Evolutionary conservation across 495 filamentous ascomycete species (phyloP), one percentile per base, ranked within the genome.

Genomic region (Sphaerosporella brunnea): DNA sequence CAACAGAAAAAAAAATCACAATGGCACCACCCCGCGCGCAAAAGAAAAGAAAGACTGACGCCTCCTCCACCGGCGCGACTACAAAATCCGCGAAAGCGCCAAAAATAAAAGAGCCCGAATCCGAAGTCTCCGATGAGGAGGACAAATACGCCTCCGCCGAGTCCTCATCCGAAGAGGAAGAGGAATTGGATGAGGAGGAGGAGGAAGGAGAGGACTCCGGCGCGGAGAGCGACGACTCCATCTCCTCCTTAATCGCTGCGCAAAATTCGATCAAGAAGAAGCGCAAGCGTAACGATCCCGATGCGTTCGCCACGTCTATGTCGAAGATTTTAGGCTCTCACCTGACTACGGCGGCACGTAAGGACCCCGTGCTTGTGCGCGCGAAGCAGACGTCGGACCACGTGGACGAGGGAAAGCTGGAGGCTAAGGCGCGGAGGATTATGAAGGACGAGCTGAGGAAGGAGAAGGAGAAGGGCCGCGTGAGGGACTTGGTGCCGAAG

Each of bases 321-420:
- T 76, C 78, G 53, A 85, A 85, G 58, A 96, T 97, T 65, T 71
- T 97, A 18, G 70, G 73, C 24, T 82, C 81, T 46, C 96, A 96
- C 65, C 69, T 96, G 2, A 77, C 86, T 0, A 77, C 73, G 5
- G 72, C 78, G 11, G 79, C 82, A 50, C 81, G 87, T 16, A 69
- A 73, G 35, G 92, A 97, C 56, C 92, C 90, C 0, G 82, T 96
- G 21, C 72, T 97, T 9, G 80, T 87, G 3, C 80, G 90, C 23
- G 84, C 85, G 0, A 70, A 76, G 2, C 72, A 79, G 39, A 73
- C 77, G 0, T 72, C 71, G 40, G 70, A 71, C 23, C 72, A 79
- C 21, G 67, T 80, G 7, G 73, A 76, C 1, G 83, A 94, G 51
- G 64, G 73, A 43, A 79, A 80, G 51, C 65, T 97, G 15, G 87